phyloP scores from a whole-genome alignment of 805 yeast species.

The Citeromyces matritensis region DNA sequence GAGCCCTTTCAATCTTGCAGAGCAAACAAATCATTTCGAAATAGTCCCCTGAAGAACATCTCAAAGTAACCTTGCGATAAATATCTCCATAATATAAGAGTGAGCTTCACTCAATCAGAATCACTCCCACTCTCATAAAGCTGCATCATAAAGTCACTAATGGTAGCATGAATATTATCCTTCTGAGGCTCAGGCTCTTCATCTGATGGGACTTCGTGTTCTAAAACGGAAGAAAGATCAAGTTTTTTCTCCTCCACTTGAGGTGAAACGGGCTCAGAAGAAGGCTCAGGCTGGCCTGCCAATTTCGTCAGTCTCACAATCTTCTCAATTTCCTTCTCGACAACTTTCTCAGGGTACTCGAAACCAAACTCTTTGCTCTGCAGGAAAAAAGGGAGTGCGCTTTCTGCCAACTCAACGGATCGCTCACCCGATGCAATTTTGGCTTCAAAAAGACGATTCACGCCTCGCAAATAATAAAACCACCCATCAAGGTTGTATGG shows the following conservation, averaged over 20 bases:
- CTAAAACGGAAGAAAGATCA: not conserved
- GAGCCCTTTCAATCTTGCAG: no score
- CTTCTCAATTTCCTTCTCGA: constrained; percentile 1
- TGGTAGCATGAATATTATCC: not conserved
- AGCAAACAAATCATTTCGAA: no score
- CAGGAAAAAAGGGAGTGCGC: constrained; percentile 1
- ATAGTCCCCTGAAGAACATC: no score
- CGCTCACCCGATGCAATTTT: constrained; percentile 2
- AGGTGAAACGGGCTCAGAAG: no score
- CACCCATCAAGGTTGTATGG: constrained; percentile 26
- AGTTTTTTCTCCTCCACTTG: no score
- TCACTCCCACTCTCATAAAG: constrained; percentile 2
- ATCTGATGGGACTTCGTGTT: constrained; percentile 2
- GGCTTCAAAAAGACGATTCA: constrained; percentile 9
- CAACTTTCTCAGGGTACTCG: constrained; percentile 1
- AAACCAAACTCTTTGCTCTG: constrained; percentile 3
- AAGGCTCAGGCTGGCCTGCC: no score
- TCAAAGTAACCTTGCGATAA: no score
- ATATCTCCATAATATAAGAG: no score
- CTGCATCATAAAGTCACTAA: constrained; percentile 1
- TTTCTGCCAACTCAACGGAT: no score
- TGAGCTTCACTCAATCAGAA: not conserved
- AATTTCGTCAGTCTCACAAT: not conserved
- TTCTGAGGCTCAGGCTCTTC: not conserved
- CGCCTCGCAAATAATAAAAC: constrained; percentile 18